phyloP scores from a whole-genome alignment of 305 asterid species.

The Fraxinus floribunda region DNA sequence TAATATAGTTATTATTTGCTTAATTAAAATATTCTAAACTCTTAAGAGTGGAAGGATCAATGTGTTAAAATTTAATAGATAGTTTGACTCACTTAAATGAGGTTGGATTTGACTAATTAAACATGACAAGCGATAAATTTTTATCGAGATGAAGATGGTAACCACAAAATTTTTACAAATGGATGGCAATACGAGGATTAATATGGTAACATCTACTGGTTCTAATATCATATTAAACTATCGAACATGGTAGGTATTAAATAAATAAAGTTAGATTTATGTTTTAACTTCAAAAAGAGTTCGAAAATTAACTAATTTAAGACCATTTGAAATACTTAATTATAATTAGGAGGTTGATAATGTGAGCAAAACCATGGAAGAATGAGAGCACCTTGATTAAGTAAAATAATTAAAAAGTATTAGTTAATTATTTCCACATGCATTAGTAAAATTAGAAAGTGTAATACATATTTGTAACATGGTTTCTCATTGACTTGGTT shows the following conservation, averaged over 20 bases:
- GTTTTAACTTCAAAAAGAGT: not conserved
- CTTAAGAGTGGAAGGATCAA: not conserved
- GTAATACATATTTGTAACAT: conserved; percentile 21
- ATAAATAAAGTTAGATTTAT: too few relatives aligned
- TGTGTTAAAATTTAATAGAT: not conserved
- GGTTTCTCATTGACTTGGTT: not conserved
- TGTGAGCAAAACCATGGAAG: not conserved
- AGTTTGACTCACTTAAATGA: not conserved
- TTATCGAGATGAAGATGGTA: not conserved
- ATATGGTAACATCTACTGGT: not conserved
- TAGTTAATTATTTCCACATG: conserved; percentile 24
- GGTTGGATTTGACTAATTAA: not conserved
- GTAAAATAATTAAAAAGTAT: not conserved
- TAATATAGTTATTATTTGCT: not conserved
- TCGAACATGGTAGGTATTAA: not conserved
- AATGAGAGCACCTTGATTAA: not conserved
- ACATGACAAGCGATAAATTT: not conserved
- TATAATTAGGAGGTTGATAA: not conserved
- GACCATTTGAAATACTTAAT: not conserved
- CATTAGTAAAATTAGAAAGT: conserved; percentile 15
- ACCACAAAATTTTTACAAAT: too few relatives aligned
- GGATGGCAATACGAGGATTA: not conserved
- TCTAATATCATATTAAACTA: not conserved
- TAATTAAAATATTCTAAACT: not conserved
- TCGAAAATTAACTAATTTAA: not conserved